Evolutionary conservation across 805 yeast genomes (phyloP), one percentile per base, ranked within the genome.

Genomic region (Yamadazyma sp.): DNA sequence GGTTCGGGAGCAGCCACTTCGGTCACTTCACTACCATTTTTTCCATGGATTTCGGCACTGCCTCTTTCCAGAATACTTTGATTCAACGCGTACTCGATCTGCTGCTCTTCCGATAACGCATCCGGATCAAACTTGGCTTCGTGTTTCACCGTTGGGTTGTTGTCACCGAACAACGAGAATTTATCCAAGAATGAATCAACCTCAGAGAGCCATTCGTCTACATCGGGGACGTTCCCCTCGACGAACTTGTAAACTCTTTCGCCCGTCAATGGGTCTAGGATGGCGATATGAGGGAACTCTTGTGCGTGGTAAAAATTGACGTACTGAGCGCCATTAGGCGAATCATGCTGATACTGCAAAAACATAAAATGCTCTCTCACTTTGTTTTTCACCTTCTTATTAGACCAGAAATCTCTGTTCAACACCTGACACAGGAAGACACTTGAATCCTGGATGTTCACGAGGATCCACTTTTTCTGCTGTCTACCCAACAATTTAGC

Each of bases 191-290:
- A 93, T 26, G 79, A 82, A 27, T 78, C 73, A 3, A 86, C 77
- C 35, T 85, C 87, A 26, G 73, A 71, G 6, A 82, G 57, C 78
- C 90, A 90, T 13, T 61, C 67, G 3, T 72, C 70, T 0, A 73
- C 67, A 13, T 64, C 63, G 0, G 95, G 95, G 1, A 78, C 81
- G 20, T 60, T 62, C 1, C 75, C 77, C 30, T 68, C 73, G n/a
- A 70, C 64, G 96, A 97, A 93, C 37, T 70, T 71, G 48, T 75
- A 74, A 39, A 88, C 75, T 42, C 95, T 72, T 60, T 93, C 99
- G 15, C 98, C 98, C 0, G 99, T 93, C 57, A 90, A 78, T 2
- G 99, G 97, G 54, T 93, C 99, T 34, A 93, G 57, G 26, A 93
- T 85, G 1, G 96, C 85, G 28, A 93, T 80, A 57, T 93, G 97